A percentile compares a stretch with the other conserved stretches of the same genome.
Evolutionary conservation across 768 basidiomycete species (phyloP).

Genomic region (Leucogyrophana mollusca): DNA sequence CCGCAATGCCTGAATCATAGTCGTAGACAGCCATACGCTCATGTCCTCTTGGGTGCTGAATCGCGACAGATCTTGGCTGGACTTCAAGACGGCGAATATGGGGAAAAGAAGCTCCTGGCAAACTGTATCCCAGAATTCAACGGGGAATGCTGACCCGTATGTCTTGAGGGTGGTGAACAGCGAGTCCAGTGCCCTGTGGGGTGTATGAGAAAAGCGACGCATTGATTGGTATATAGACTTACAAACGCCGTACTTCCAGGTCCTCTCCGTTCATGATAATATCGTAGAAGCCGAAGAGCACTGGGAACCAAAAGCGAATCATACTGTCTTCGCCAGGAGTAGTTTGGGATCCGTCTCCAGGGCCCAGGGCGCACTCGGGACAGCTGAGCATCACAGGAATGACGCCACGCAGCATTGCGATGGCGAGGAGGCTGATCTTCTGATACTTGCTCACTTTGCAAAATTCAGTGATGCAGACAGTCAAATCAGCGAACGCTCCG

Average conservation of each 20-base stretch:
- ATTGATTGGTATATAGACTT: slow-evolving; percentile 32
- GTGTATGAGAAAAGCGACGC: slow-evolving; percentile 8
- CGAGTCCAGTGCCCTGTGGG: slow-evolving; percentile 87
- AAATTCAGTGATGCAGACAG: slow-evolving; percentile 97
- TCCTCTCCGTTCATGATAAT: slow-evolving; percentile 99
- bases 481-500: slow-evolving; percentile 94
- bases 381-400: slow-evolving; percentile 89
- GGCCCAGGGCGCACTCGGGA: slow-evolving; percentile 58
- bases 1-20: slow-evolving; percentile 96
- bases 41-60: slow-evolving; percentile 98
- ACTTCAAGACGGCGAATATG: slow-evolving; percentile 94
- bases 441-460: slow-evolving; percentile 99
- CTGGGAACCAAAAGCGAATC: slow-evolving; percentile 97
- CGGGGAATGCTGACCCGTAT: slow-evolving; percentile 79
- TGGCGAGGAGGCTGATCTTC: slow-evolving; percentile 94
- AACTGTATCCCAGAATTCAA: slow-evolving; percentile 97
- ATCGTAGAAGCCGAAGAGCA: slow-evolving; percentile 97
- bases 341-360: slow-evolving; percentile 30
- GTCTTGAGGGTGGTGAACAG: slow-evolving; percentile 92
- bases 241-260: slow-evolving; percentile 95
- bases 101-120: slow-evolving; percentile 97
- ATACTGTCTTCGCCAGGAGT: slow-evolving; percentile 72
- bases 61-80: slow-evolving; percentile 86
- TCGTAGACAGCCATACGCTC: slow-evolving; percentile 99
- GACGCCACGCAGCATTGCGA: slow-evolving; percentile 92